Evolutionary conservation across 768 basidiomycete genomes (phyloP).

Genomic region (Cyclocybe cylindracea): DNA sequence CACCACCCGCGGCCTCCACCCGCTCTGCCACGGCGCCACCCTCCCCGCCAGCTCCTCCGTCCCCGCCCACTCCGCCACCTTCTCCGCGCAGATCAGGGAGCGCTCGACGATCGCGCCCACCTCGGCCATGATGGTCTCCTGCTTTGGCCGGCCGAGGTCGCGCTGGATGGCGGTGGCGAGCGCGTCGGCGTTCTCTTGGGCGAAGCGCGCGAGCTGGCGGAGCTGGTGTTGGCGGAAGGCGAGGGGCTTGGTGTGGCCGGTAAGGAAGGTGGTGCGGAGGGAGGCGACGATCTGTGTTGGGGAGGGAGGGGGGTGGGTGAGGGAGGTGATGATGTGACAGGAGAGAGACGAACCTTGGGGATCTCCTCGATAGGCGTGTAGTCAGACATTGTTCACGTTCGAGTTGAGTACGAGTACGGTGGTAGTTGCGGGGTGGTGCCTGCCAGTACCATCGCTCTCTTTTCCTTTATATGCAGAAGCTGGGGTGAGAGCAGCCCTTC

Average conservation of each 20-base stretch:
- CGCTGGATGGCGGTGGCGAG: conserved; percentile 46
- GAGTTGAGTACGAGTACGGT: no score
- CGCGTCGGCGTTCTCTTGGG: conserved; percentile 60
- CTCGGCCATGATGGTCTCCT: conserved; percentile 45
- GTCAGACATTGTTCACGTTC: conserved; percentile 1
- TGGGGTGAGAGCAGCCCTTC: no score
- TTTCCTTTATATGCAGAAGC: no score
- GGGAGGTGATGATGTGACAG: background rate
- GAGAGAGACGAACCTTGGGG: conserved; percentile 8
- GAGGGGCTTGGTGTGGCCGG: conserved; percentile 50
- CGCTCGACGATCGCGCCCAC: conserved; percentile 43
- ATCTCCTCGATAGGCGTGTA: conserved; percentile 22
- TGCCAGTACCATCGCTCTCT: no score
- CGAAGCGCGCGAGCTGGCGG: conserved; percentile 57
- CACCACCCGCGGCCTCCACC: conserved; percentile 54
- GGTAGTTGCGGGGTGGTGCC: no score
- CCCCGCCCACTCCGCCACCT: conserved; percentile 60
- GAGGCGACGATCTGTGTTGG: conserved; percentile 29
- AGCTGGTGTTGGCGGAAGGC: conserved; percentile 68
- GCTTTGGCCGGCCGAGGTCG: conserved; percentile 53
- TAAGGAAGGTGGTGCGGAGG: conserved; percentile 49
- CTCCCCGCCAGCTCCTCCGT: conserved; percentile 38
- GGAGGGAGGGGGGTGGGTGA: background rate
- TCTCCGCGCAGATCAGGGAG: conserved; percentile 41
- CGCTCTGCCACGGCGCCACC: conserved; percentile 43